These are phyloP conservation scores for Gaillardinia entomophila DNA, from an alignment of 805 yeast species.

Conservation along the genomic window DNA sequence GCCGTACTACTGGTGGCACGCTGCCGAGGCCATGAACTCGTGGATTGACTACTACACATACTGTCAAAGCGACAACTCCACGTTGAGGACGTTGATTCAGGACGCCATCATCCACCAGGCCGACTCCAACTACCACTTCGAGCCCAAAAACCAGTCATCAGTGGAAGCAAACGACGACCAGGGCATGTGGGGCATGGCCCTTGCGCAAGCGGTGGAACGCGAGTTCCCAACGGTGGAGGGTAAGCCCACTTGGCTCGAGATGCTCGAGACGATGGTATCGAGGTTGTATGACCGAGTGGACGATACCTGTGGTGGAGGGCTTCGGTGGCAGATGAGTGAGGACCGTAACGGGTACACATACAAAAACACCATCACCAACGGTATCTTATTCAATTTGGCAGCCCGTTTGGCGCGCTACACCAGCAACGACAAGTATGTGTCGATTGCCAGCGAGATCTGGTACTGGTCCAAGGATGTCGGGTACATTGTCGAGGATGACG, in stretches of 20 bases:
- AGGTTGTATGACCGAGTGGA: not conserved
- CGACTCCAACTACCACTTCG: conserved; percentile 10
- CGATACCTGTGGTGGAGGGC: not conserved
- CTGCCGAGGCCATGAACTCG: conserved; percentile 15
- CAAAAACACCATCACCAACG: not conserved
- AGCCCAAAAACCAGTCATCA: conserved; percentile 13
- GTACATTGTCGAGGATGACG: not conserved
- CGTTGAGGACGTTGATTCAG: conserved; percentile 7
- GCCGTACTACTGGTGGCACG: conserved; percentile 19
- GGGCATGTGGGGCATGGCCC: conserved; percentile 17
- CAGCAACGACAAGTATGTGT: not conserved
- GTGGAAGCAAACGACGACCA: conserved; percentile 17
- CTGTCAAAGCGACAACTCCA: conserved; percentile 9
- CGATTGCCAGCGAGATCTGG: not conserved
- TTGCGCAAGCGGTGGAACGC: conserved; percentile 16
- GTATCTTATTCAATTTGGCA: not conserved
- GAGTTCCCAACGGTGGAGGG: conserved; percentile 2
- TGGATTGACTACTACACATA: conserved; percentile 16
- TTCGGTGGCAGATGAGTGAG: not conserved
- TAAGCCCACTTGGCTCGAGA: not conserved
- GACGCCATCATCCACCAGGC: conserved; percentile 14
- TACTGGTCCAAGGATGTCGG: not conserved
- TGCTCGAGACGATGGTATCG: not conserved
- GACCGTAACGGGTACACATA: not conserved
- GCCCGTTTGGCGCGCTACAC: not conserved